Evolutionary conservation across 371 early-diverging fungal genomes (phyloP), one percentile per base, ranked within the genome.

Genomic region (Quaeritorhiza haematococci): DNA sequence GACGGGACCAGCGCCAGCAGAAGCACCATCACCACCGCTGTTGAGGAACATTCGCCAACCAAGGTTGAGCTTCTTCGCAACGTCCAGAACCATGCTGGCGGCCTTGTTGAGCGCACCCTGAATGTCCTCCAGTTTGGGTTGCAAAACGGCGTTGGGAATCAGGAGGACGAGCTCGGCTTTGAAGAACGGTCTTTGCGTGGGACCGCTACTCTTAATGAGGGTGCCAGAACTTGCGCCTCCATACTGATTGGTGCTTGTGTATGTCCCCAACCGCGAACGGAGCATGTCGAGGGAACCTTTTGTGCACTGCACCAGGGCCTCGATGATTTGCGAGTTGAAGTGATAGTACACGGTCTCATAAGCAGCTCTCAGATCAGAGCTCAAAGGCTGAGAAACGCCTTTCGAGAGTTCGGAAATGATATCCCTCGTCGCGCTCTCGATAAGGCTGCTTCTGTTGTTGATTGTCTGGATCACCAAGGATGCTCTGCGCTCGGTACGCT

Each of bases 71-170:
- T 75, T 77, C 58, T 79, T 81, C 10, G 74, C 63, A 4, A 81
- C 77, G 33, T 83, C 83, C 3, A 72, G 71, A 28, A 81, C 67
- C 76, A 81, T 73, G 29, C 56, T 52, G 6, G 79, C 73, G 8
- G 71, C 79, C 42, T 65, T 66, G 64, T 79, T 81, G 29, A 83
- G 68, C 0, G 82, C 68, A 1, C 68, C 66, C 51, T 83, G 83
- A 52, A 83, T 83, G 61, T 83, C 83, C 58, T 83, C 83, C 1
- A 83, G 71, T 56, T 79, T 80, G 8, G 83, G 83, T 54, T 79
- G 80, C 21, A 83, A 61, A 3, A 80, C 82, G 27, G 81, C 80
- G 57, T 72, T 79, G 3, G 83, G 81, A 34, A 83, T 83, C 41
- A 71, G 43, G 43, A 83, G 69, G 3, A 81, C 69, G 5, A 83